phyloP scores from a whole-genome alignment of 2,329 filamentous ascomycete species.

The Epichloe baconii region DNA sequence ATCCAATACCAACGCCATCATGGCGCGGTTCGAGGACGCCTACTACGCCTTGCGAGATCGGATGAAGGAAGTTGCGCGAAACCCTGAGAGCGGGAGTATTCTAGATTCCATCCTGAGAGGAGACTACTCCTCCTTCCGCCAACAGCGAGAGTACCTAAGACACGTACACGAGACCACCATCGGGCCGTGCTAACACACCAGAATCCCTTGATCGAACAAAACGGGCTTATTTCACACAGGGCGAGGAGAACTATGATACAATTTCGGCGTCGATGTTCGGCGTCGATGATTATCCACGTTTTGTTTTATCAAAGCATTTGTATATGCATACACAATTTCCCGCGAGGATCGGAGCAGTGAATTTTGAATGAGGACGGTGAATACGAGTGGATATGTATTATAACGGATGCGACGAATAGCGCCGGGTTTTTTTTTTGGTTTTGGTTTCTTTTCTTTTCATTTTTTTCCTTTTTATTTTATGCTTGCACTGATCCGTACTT shows the following conservation, averaged over 20 bases:
- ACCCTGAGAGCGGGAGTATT: conserved; percentile 29
- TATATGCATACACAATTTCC: background rate
- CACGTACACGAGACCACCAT: conserved; percentile 33
- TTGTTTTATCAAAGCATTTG: background rate
- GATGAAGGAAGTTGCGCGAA: conserved; percentile 37
- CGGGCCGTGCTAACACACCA: conserved; percentile 19
- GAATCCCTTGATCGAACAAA: background rate
- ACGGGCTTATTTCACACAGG: too few relatives aligned
- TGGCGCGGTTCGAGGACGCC: conserved; percentile 56
- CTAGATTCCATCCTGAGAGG: conserved; percentile 61
- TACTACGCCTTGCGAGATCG: conserved; percentile 42
- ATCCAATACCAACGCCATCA: conserved; percentile 52
- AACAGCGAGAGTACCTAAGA: conserved; percentile 52
- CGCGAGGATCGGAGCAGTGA: conserved; percentile 3
- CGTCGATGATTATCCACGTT: background rate
- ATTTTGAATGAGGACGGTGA: background rate
- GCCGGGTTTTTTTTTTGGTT: background rate
- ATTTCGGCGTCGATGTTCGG: background rate
- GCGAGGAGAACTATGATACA: background rate
- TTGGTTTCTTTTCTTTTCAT: background rate
- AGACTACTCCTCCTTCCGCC: conserved; percentile 62
- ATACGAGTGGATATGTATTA: conserved; percentile 5
- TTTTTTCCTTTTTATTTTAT: too few relatives aligned
- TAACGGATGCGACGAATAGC: conserved; percentile 5
- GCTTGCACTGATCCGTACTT: too few relatives aligned